Conservation (phyloP, 2,329 filamentous ascomycete species). For the Ilyonectria robusta region DNA sequence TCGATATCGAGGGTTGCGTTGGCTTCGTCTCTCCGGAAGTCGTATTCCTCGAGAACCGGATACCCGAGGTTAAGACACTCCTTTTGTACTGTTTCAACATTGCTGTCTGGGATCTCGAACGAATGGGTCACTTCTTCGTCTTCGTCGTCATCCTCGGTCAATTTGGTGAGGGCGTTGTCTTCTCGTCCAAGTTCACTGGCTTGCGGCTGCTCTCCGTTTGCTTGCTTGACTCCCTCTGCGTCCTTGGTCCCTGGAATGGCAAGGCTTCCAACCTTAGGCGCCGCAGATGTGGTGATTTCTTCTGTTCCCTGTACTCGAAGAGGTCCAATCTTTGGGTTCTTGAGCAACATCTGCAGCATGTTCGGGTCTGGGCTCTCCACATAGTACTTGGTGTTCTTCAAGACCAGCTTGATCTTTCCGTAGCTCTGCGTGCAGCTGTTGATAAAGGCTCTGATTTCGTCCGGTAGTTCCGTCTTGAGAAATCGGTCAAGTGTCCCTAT, state of each 20-base stretch:
- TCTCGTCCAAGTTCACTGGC: not conserved
- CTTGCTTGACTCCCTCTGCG: conserved; percentile 85
- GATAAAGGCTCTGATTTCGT: conserved; percentile 80
- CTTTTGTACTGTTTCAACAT: conserved; percentile 85
- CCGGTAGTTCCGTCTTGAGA: conserved; percentile 84
- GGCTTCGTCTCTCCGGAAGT: conserved; percentile 86
- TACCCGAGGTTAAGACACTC: conserved; percentile 84
- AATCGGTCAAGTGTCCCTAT: conserved; percentile 86
- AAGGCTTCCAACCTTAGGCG: conserved; percentile 82
- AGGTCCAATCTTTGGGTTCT: conserved; percentile 82
- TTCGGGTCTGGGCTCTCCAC: conserved; percentile 86
- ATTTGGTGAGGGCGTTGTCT: not conserved
- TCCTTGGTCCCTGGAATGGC: conserved; percentile 92
- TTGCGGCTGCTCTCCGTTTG: conserved; percentile 47
- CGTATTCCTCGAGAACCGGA: conserved; percentile 91
- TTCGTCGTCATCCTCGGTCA: conserved; percentile 79
- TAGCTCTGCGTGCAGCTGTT: conserved; percentile 82
- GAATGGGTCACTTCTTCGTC: conserved; percentile 83
- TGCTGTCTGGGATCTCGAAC: conserved; percentile 82
- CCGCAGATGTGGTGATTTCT: conserved; percentile 79
- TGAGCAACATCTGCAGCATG: conserved; percentile 82
- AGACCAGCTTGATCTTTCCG: conserved; percentile 89
- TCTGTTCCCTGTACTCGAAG: conserved; percentile 76
- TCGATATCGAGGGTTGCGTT: conserved; percentile 92
- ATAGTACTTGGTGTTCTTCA: conserved; percentile 90